These are phyloP conservation scores for Magnusiomyces fungicola DNA, from an alignment of 1,139 yeast species.

Conservation along the genomic window DNA sequence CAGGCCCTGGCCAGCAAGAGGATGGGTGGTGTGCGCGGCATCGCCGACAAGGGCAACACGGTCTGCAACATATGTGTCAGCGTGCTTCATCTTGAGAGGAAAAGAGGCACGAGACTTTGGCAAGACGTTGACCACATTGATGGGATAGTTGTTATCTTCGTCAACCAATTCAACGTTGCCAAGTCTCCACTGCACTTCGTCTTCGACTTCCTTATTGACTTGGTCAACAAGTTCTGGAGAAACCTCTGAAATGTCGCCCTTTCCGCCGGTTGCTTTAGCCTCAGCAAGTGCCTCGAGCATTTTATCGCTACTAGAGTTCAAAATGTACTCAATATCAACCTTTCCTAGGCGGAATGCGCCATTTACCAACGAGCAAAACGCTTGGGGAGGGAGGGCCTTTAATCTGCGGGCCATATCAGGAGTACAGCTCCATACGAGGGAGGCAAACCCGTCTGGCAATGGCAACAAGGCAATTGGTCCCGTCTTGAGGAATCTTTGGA, in stretches of 20 bases:
- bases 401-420: conserved; percentile 65
- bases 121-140: conserved; percentile 51
- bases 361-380: conserved; percentile 66
- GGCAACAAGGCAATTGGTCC: conserved; percentile 95
- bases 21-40: conserved; percentile 97
- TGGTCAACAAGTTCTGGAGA: background rate
- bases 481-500: conserved; percentile 86
- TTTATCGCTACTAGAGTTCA: conserved; percentile 36
- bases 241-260: background rate
- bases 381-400: conserved; percentile 48
- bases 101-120: conserved; percentile 73
- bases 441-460: conserved; percentile 74
- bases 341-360: conserved; percentile 78
- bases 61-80: conserved; percentile 77
- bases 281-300: background rate
- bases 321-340: conserved; percentile 71
- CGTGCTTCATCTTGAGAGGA: conserved; percentile 84
- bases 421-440: conserved; percentile 89
- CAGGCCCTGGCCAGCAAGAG: conserved; percentile 95
- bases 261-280: background rate
- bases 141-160: conserved; percentile 52
- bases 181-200: conserved; percentile 70
- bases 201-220: conserved; percentile 40
- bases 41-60: conserved; percentile 92
- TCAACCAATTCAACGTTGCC: conserved; percentile 36